Evolutionary conservation across 2,329 filamentous ascomycete species (phyloP), one percentile per base, ranked within the genome.

Genomic region (Conoideocrella luteorostrata): DNA sequence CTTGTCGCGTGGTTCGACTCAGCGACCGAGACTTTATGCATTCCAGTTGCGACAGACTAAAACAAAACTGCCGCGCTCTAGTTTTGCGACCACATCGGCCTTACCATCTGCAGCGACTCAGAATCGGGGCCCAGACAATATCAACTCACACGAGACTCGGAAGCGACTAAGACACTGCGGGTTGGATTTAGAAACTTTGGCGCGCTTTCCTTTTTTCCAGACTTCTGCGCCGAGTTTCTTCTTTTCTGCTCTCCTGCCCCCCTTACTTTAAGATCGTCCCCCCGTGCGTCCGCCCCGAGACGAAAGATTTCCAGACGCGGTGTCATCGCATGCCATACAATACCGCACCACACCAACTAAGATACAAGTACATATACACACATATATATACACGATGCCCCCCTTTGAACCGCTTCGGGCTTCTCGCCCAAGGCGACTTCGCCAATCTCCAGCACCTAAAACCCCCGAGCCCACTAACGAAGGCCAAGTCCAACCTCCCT

Each of bases 401-500:
- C 62, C 67, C 55, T 65, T 70, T 44, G 67, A 71, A 59, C 65
- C 67, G 51, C 62, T 66, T 46, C 62, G 66, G 56, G 63, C 68
- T 47, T 64, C 67, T 52, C 62, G 71, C 50, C 61, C 73, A 51
- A 67, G 64, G 55, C 66, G 62, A 47, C 67, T 68, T 52, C 63
- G 65, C 50, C 61, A 60, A 50, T 58, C 62, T 33, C 58, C 63
- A 38, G 56, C 62, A 11, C 70, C 69, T 39, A 72, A 60, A 54
- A 80, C 77, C 9, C 76, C 77, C 20, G 77, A 80, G 54, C 75
- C 76, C 43, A 59, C 58, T 43, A 50, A 62, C 21, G 53, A 58
- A 22, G 56, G 57, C 30, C 51, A 61, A 18, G 57, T 59, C 33
- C 66, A 64, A 44, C 64, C 68, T 7, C 71, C 74, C 10, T 72